phyloP scores from a whole-genome alignment of 2,329 filamentous ascomycete species.

The Fusarium pseudocircinatum region DNA sequence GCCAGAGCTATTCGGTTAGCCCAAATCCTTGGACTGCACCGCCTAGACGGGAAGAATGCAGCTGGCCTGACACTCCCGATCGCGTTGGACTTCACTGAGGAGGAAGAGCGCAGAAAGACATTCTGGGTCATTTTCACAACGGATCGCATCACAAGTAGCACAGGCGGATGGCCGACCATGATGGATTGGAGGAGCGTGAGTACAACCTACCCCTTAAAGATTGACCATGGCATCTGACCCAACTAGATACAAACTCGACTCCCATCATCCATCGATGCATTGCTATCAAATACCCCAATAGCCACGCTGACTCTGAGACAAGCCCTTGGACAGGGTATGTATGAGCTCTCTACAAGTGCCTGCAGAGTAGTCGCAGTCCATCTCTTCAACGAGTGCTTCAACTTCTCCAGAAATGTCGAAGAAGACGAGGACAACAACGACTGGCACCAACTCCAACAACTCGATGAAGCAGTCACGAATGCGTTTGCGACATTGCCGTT shows the following conservation, averaged over 20 bases:
- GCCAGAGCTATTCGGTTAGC: slow-evolving; percentile 74
- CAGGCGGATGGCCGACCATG: slow-evolving; percentile 86
- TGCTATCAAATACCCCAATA: slow-evolving; percentile 44
- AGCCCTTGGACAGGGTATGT: slow-evolving; percentile 30
- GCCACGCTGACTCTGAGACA: slow-evolving; percentile 26
- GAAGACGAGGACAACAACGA: slow-evolving; percentile 18
- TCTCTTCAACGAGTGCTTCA: slow-evolving; percentile 34
- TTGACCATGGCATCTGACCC: fast-evolving
- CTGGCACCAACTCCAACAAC: slow-evolving; percentile 18
- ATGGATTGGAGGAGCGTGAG: slow-evolving; percentile 63
- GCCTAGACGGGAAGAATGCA: slow-evolving; percentile 45
- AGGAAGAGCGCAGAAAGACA: slow-evolving; percentile 75
- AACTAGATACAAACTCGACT: slow-evolving; percentile 16
- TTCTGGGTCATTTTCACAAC: slow-evolving; percentile 84
- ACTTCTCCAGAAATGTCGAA: slow-evolving; percentile 24
- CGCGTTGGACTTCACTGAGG: slow-evolving; percentile 78
- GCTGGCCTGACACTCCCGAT: slow-evolving; percentile 54
- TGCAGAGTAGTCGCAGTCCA: slow-evolving; percentile 32
- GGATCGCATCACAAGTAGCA: slow-evolving; percentile 83
- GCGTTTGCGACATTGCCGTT: slow-evolving; percentile 17
- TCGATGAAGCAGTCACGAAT: slow-evolving; percentile 16
- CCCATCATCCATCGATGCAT: slow-evolving; percentile 13
- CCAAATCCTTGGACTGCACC: slow-evolving; percentile 84
- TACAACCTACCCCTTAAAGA: fast-evolving
- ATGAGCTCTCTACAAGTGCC: slow-evolving; percentile 29